These are phyloP conservation scores for Brettanomyces naardenensis DNA, from an alignment of 805 yeast species.

Conservation along the genomic window DNA sequence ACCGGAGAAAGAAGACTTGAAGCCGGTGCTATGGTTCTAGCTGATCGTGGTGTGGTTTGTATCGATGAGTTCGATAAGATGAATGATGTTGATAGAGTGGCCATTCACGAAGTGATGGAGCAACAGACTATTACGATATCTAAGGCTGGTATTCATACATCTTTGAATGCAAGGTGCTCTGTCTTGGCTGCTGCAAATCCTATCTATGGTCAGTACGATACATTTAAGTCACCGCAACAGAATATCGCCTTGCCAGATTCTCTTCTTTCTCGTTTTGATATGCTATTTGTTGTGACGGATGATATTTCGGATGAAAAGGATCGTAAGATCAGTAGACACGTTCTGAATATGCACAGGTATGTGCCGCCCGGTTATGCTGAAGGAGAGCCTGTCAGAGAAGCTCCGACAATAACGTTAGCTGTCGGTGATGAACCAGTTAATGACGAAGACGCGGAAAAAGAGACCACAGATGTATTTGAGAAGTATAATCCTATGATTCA, in stretches of 20 bases:
- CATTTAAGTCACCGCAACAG: conserved; percentile 91
- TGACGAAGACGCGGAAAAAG: conserved; percentile 32
- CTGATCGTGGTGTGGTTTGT: conserved; percentile 95
- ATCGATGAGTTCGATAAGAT: conserved; percentile 98
- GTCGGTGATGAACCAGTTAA: conserved; percentile 61
- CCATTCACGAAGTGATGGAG: conserved; percentile 99
- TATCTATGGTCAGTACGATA: conserved; percentile 92
- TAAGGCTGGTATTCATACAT: conserved; percentile 96
- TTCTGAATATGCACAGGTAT: conserved; percentile 85
- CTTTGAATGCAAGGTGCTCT: conserved; percentile 92
- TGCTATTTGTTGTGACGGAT: conserved; percentile 91
- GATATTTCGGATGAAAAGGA: conserved; percentile 83
- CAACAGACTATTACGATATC: conserved; percentile 98
- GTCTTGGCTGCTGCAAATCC: conserved; percentile 98
- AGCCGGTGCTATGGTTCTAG: conserved; percentile 99
- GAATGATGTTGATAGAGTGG: conserved; percentile 95
- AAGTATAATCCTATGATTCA: conserved; percentile 77
- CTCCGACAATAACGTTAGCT: conserved; percentile 58
- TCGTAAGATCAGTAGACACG: conserved; percentile 87
- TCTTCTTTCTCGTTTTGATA: conserved; percentile 90
- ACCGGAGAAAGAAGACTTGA: conserved; percentile 95
- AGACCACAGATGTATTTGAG: conserved; percentile 66
- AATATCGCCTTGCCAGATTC: conserved; percentile 97
- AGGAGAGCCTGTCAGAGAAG: conserved; percentile 90
- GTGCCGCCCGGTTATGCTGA: conserved; percentile 81